phyloP scores from a whole-genome alignment of 495 filamentous ascomycete species.

The Lentithecium fluviatile region DNA sequence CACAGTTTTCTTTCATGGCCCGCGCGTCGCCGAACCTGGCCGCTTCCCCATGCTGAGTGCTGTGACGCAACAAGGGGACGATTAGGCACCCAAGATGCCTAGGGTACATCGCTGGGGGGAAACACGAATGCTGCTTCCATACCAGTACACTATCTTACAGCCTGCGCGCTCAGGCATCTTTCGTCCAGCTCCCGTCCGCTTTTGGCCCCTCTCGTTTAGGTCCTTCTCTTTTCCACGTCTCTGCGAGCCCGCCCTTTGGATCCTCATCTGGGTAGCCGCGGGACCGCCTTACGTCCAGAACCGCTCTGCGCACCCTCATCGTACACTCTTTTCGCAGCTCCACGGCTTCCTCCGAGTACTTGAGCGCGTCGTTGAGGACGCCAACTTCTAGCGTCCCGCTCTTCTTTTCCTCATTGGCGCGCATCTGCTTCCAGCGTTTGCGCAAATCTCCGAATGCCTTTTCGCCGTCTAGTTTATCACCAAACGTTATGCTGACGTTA shows the following conservation, averaged over 20 bases:
- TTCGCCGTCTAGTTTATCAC: slow-evolving; percentile 61
- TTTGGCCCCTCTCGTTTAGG: slow-evolving; percentile 58
- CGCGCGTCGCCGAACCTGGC: neutral
- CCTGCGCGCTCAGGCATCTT: slow-evolving; percentile 52
- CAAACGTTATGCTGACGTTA: slow-evolving; percentile 71
- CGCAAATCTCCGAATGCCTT: slow-evolving; percentile 65
- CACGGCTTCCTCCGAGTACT: slow-evolving; percentile 69
- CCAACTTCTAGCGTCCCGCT: slow-evolving; percentile 49
- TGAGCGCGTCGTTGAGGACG: slow-evolving; percentile 67
- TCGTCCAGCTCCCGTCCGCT: slow-evolving; percentile 63
- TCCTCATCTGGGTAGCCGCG: slow-evolving; percentile 79
- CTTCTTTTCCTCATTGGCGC: slow-evolving; percentile 43
- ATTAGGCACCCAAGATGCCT: too few species aligned
- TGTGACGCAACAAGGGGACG: too few species aligned
- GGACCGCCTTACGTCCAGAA: slow-evolving; percentile 69
- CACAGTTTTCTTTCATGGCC: neutral
- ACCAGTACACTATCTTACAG: slow-evolving; percentile 1
- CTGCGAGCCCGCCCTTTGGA: slow-evolving; percentile 60
- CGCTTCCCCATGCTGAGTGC: neutral
- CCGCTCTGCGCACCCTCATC: slow-evolving; percentile 69
- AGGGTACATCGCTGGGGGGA: too few species aligned
- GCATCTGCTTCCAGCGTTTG: slow-evolving; percentile 65
- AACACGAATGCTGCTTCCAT: too few species aligned
- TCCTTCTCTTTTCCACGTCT: slow-evolving; percentile 62
- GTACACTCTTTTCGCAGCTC: slow-evolving; percentile 81